A percentile compares a stretch with the other conserved stretches of the same genome.
phyloP scores from a whole-genome alignment of 1,139 yeast species.

The Blastobotrys illinoisensis region DNA sequence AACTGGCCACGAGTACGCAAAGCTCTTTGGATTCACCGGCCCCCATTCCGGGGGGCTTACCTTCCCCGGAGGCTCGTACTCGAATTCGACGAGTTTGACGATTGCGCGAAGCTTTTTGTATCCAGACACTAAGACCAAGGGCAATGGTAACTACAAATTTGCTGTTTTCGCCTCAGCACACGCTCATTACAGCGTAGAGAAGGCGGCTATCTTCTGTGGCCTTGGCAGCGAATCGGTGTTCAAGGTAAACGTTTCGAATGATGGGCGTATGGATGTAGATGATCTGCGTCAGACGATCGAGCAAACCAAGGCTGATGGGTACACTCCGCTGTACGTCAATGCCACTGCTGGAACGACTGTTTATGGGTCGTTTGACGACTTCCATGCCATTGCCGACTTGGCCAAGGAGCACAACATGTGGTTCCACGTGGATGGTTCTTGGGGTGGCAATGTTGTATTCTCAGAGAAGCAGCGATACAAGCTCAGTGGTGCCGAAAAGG shows the following conservation, averaged over 20 bases:
- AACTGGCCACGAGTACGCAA: slow-evolving; percentile 64
- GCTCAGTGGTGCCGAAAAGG: slow-evolving; percentile 56
- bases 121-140: slow-evolving; percentile 65
- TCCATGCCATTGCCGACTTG: slow-evolving; percentile 48
- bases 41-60: slow-evolving; percentile 73
- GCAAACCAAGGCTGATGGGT: slow-evolving; percentile 46
- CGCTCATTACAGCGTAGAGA: slow-evolving; percentile 77
- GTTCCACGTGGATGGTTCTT: slow-evolving; percentile 85
- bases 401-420: slow-evolving; percentile 55
- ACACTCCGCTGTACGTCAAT: slow-evolving; percentile 67
- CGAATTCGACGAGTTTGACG: slow-evolving; percentile 74
- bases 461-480: slow-evolving; percentile 45
- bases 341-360: slow-evolving; percentile 91
- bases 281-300: slow-evolving; percentile 46
- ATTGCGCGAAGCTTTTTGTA: slow-evolving; percentile 62
- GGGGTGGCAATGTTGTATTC: slow-evolving; percentile 86
- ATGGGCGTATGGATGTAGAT: slow-evolving; percentile 52
- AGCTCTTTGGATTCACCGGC: slow-evolving; percentile 52
- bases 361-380: slow-evolving; percentile 75
- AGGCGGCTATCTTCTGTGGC: slow-evolving; percentile 75
- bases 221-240: slow-evolving; percentile 60
- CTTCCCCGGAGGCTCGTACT: slow-evolving; percentile 85
- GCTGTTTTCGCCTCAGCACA: slow-evolving; percentile 70
- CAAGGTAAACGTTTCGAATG: slow-evolving; percentile 51
- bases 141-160: slow-evolving; percentile 51